Base-by-base conservation (phyloP, 2,329 filamentous ascomycete species). In the Phialophora verrucosa region DNA sequence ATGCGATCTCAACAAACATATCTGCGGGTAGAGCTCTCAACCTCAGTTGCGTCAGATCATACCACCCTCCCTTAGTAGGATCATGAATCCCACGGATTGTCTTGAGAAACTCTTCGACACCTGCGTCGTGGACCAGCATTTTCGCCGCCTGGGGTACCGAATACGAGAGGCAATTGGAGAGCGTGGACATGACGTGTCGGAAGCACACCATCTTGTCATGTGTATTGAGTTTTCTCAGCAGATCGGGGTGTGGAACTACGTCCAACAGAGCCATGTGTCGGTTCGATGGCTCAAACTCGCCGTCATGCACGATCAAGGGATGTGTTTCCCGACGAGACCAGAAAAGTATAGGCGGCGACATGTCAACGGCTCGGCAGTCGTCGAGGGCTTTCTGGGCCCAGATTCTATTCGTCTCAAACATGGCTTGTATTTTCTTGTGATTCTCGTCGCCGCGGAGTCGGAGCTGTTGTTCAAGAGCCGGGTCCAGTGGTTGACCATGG, bases 231-330 rank as follows among this genome's bases (percentile, higher is more conserved):
- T 80, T 81, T 12, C 82, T 75, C 20, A 88, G 72, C 65, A 88
- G 84, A 69, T 88, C 85, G 6, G 85, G 84, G 57, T 85, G 81
- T 47, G 83, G 80, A 64, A 83, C 77, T 74, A 89, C 88, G 70
- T 87, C 81, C 63, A 79, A 77, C 66, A 74, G 63, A 2, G 66
- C 67, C 64, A 74, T 60, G 5, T 62, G 54, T 12, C 69, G 54
- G 23, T 55, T 29, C 3, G 35, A 25, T 14, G 70, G 67, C 12
- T 55, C 44, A 63, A 73, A 72, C 32, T 73, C 72, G 17, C 62
- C 56, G 31, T 60, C 49, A 29, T 69, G 59, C 4, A 65, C 64
- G 11, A 70, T 58, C 12, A 74, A 62, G 6, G 72, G 72, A 29
- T 74, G 67, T 20, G 50, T 27, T 50, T 63, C 44, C 32, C 71